Base-by-base conservation (phyloP, 257 asterid genomes). In the Ballota nigra region DNA sequence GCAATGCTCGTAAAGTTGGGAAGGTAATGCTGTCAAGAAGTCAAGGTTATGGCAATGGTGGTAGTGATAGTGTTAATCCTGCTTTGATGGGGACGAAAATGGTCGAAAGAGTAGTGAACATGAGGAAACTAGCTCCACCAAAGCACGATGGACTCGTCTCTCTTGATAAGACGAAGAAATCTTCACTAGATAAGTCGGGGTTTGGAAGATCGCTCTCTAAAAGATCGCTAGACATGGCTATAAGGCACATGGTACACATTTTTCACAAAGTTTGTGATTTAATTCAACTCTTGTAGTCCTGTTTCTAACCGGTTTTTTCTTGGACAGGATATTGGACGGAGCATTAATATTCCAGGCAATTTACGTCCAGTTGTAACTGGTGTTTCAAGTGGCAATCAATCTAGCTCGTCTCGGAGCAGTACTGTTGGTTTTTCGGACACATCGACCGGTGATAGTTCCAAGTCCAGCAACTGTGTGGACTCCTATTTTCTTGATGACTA, bases 101-200 rank as follows among this genome's bases (percentile, higher is more conserved):
- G 98, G 98, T 92, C 5, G 92, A 89, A 36, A 78, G 96, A 81
- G 98, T 92, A 15, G 98, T 92, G n/a, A 89, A 92, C 84, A 89
- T 89, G 96, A 88, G 98, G 84, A 92, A 88, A 79, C 76, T 92
- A 69, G 98, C 89, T 76, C 98, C 98, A 28, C 94, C 98, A 0
- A 92, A 89, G 71, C 87, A 69, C 65, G 89, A 81, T 4, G 85
- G 76, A 6, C 70, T 41, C 13, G 41, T 77, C 13, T 69, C 83
- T 74, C 51, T 52, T 20, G 84, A 81, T 16, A 83, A 77, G 56
- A 28, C 81, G 12, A 79, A 74, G 87, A 87, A 81, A 69, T 73
- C 89, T 51, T 81, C 86, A 61, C 81, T 71, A 4, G 90, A 76
- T 5, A 83, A 77, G 23, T 78, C 89, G 18, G 91, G 97, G 33